phyloP scores from a whole-genome alignment of 108 stramenopile genomes.

The Discostella stelligeroides region DNA sequence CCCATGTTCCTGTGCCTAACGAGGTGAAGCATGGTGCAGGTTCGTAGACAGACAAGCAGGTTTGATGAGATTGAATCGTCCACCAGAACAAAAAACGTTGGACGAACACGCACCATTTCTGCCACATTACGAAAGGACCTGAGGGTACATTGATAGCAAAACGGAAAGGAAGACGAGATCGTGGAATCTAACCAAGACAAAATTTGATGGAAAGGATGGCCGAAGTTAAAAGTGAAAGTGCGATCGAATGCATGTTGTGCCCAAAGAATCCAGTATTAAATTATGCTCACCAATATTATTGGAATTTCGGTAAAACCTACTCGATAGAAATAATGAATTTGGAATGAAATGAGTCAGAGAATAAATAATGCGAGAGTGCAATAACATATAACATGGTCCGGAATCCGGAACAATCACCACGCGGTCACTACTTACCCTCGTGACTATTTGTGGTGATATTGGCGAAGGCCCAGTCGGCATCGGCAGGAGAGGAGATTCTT shows the following conservation, averaged over 20 bases:
- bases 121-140: slow-evolving; percentile 47
- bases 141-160: slow-evolving; percentile 42
- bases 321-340: neutral
- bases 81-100: neutral
- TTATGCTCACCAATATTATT: slow-evolving; percentile 39
- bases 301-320: slow-evolving; percentile 35
- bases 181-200: slow-evolving; percentile 15
- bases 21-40: neutral
- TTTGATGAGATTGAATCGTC: neutral
- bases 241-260: too few species aligned
- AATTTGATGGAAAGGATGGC: too few species aligned
- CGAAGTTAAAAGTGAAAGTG: too few species aligned
- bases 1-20: slow-evolving; percentile 45
- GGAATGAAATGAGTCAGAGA: neutral
- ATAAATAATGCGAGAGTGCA: neutral
- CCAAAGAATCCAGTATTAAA: too few species aligned
- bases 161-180: slow-evolving; percentile 14
- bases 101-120: slow-evolving; percentile 17
- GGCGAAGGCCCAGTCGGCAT: slow-evolving; percentile 33
- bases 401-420: too few species aligned
- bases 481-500: slow-evolving; percentile 16
- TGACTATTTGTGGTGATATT: slow-evolving; percentile 18
- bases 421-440: neutral
- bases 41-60: neutral
- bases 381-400: too few species aligned